Evolutionary conservation across 306 rosid genomes (phyloP).

Genomic region (Cicer pinnatifidum): DNA sequence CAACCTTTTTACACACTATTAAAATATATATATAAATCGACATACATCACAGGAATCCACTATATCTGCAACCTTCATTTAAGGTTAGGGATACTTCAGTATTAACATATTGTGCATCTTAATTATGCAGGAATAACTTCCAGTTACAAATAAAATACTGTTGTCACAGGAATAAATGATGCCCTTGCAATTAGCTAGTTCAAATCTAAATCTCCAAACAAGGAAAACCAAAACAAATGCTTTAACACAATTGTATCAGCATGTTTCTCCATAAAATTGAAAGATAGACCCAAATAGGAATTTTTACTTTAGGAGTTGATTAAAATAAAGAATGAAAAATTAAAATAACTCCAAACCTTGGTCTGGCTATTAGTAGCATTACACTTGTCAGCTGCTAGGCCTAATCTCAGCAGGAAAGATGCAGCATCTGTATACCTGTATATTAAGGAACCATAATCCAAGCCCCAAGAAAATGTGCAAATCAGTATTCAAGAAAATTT

Average conservation of each 20-base stretch:
- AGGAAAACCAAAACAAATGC: background rate
- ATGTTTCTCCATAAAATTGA: background rate
- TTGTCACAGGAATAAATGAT: background rate
- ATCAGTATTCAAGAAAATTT: background rate
- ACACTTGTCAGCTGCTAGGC: conserved; percentile 62
- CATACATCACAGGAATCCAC: conserved; percentile 6
- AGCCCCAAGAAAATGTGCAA: background rate
- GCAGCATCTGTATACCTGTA: conserved; percentile 73
- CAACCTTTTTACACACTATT: background rate
- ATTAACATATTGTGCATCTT: background rate
- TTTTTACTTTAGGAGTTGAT: background rate
- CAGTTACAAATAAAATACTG: too few relatives aligned
- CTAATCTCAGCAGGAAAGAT: conserved; percentile 44
- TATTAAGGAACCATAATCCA: background rate
- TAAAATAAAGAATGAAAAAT: conserved; percentile 9
- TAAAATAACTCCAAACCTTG: conserved; percentile 52
- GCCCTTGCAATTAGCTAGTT: background rate
- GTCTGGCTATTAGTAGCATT: conserved; percentile 53
- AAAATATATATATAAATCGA: background rate
- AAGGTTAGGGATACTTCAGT: too few relatives aligned
- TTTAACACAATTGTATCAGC: background rate
- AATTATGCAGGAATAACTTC: background rate
- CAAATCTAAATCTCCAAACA: background rate
- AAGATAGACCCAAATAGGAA: background rate
- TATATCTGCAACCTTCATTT: too few relatives aligned